phyloP scores from a whole-genome alignment of 306 rosid species.

The Prunus mume region DNA sequence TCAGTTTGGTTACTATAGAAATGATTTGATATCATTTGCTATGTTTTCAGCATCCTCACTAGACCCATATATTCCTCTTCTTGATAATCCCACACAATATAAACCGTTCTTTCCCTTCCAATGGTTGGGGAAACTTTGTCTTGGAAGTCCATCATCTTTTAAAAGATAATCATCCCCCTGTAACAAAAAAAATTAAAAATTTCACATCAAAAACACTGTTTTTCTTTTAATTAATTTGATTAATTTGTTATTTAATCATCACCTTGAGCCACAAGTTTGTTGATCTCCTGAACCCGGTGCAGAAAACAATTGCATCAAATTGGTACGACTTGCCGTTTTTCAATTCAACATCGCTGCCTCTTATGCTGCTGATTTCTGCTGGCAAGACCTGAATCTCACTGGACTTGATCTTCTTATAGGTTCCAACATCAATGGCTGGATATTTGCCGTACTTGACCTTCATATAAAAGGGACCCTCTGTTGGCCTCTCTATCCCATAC shows the following conservation, averaged over 20 bases:
- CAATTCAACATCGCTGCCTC: conserved; percentile 40
- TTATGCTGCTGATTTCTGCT: conserved; percentile 42
- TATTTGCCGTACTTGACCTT: conserved; percentile 63
- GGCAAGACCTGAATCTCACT: conserved; percentile 55
- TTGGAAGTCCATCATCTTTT: conserved; percentile 57
- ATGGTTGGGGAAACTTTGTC: conserved; percentile 45
- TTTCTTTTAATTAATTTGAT: neutral
- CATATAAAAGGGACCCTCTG: conserved; percentile 67
- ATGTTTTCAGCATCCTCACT: conserved; percentile 52
- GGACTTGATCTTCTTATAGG: conserved; percentile 44
- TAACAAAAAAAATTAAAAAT: neutral
- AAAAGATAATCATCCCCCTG: conserved; percentile 66
- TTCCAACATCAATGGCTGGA: conserved; percentile 54
- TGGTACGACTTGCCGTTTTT: conserved; percentile 39
- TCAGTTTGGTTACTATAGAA: neutral
- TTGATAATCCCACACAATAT: conserved; percentile 59
- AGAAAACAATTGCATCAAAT: conserved; percentile 61
- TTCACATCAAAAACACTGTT: neutral
- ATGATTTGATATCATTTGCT: conserved; percentile 44
- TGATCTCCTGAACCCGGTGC: conserved; percentile 75
- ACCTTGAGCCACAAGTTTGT: conserved; percentile 76
- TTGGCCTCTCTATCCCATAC: conserved; percentile 57
- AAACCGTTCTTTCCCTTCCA: conserved; percentile 71
- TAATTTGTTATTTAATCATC: neutral
- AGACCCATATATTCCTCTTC: conserved; percentile 62